phyloP scores from a whole-genome alignment of 352 stramenopile genomes.

The Globisporangium spiculum region DNA sequence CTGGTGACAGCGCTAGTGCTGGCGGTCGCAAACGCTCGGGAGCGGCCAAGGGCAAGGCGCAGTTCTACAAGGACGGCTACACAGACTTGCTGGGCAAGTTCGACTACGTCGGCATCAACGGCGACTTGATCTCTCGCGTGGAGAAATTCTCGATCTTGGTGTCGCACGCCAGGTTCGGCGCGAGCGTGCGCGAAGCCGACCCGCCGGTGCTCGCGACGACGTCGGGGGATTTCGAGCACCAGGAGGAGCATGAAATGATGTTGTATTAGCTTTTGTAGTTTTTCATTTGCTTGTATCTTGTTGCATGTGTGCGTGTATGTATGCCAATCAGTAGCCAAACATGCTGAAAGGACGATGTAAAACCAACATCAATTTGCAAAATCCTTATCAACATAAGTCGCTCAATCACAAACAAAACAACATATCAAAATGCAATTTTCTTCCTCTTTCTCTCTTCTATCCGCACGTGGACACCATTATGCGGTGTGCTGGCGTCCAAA shows the following conservation, averaged over 20 bases:
- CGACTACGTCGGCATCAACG: slow-evolving; percentile 67
- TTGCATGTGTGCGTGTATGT: neutral
- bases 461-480: slow-evolving; percentile 2
- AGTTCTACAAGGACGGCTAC: neutral
- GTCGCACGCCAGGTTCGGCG: slow-evolving; percentile 5
- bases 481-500: slow-evolving; percentile 21
- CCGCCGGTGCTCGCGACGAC: slow-evolving; percentile 16
- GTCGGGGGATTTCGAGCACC: slow-evolving; percentile 8
- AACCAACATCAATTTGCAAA: neutral
- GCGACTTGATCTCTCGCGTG: slow-evolving; percentile 9
- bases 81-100: slow-evolving; percentile 73
- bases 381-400: neutral
- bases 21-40: too few relatives aligned
- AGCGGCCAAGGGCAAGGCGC: too few relatives aligned
- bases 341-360: neutral
- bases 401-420: neutral
- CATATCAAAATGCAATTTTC: neutral
- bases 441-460: neutral
- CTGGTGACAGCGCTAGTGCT: too few relatives aligned
- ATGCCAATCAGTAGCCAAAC: neutral
- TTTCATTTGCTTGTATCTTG: neutral
- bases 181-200: slow-evolving; percentile 12
- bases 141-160: slow-evolving; percentile 11
- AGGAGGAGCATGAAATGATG: slow-evolving; percentile 22
- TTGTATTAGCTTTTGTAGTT: slow-evolving; percentile 22